These are phyloP conservation scores for Sugiyamaella japonica DNA, from an alignment of 1,139 yeast genomes.

Conservation along the genomic window DNA sequence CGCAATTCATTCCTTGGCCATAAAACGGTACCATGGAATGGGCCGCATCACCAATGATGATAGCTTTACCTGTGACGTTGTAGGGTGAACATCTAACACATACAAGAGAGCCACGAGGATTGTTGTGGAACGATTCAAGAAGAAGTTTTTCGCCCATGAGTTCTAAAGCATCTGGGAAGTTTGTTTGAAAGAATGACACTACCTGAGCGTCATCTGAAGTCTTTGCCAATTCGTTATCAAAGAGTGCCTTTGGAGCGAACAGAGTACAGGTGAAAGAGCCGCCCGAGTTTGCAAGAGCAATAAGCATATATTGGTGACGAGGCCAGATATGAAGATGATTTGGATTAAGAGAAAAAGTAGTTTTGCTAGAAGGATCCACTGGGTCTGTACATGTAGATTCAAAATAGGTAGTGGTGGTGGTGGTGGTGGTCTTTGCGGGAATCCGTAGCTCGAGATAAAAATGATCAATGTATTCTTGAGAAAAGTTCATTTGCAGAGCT, in stretches of 20 bases:
- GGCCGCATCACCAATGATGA: slow-evolving; percentile 89
- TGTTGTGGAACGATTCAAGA: slow-evolving; percentile 51
- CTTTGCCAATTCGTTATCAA: slow-evolving; percentile 52
- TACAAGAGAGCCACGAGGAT: slow-evolving; percentile 77
- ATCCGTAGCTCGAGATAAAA: slow-evolving; percentile 79
- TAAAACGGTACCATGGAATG: slow-evolving; percentile 97
- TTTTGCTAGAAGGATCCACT: not conserved
- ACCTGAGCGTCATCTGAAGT: slow-evolving; percentile 19
- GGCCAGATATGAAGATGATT: slow-evolving; percentile 95
- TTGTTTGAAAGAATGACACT: slow-evolving; percentile 51
- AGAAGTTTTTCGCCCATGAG: slow-evolving; percentile 64
- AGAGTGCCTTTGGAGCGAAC: slow-evolving; percentile 77
- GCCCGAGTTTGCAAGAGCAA: slow-evolving; percentile 81
- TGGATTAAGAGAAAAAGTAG: slow-evolving; percentile 57
- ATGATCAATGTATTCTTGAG: slow-evolving; percentile 80
- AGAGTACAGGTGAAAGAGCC: slow-evolving; percentile 89
- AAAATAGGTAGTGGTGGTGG: not conserved
- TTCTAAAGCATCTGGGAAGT: slow-evolving; percentile 74
- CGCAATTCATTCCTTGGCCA: slow-evolving; percentile 97
- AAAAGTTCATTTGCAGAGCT: slow-evolving; percentile 61
- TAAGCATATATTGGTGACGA: slow-evolving; percentile 78
- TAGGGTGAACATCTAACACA: slow-evolving; percentile 64
- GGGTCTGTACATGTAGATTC: slow-evolving; percentile 6
- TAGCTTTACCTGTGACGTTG: slow-evolving; percentile 60
- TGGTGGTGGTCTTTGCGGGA: slow-evolving; percentile 43